phyloP scores from a whole-genome alignment of 108 stramenopile genomes.

The Cyclostephanos tholiformis region DNA sequence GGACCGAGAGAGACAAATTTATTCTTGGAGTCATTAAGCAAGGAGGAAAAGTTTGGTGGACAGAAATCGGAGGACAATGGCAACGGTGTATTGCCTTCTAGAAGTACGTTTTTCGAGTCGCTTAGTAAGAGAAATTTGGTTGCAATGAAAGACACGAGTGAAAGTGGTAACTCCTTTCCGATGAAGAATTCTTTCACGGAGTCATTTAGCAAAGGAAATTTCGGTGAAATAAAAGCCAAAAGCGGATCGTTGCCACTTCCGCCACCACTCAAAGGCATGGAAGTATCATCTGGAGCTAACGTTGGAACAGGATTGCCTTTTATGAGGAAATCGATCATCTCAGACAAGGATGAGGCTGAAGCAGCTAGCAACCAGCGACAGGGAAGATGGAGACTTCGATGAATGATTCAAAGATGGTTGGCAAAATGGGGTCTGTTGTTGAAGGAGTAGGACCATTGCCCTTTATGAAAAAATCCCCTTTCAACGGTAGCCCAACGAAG shows the following conservation, averaged over 20 bases:
- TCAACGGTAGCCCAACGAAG: not conserved
- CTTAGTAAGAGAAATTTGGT: too few relatives aligned
- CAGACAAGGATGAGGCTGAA: too few relatives aligned
- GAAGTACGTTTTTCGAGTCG: too few relatives aligned
- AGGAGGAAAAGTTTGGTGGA: too few relatives aligned
- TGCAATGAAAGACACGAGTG: too few relatives aligned
- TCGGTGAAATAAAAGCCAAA: not conserved
- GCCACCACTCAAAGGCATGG: too few relatives aligned
- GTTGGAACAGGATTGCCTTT: not conserved
- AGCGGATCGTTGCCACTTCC: not conserved
- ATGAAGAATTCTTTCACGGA: too few relatives aligned
- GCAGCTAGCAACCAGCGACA: not conserved
- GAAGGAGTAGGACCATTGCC: conserved; percentile 2
- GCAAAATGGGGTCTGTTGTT: not conserved
- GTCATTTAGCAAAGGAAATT: too few relatives aligned
- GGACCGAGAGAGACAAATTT: not conserved
- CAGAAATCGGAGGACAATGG: too few relatives aligned
- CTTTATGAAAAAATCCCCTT: conserved; percentile 11
- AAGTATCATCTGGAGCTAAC: not conserved
- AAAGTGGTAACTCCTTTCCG: too few relatives aligned
- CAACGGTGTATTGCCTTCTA: too few relatives aligned
- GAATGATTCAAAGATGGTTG: not conserved
- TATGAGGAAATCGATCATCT: not conserved
- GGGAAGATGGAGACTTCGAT: not conserved
- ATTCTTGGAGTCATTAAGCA: too few relatives aligned